Evolutionary conservation across 1,284 basidiomycete genomes (phyloP).

Genomic region (Somion occarium): DNA sequence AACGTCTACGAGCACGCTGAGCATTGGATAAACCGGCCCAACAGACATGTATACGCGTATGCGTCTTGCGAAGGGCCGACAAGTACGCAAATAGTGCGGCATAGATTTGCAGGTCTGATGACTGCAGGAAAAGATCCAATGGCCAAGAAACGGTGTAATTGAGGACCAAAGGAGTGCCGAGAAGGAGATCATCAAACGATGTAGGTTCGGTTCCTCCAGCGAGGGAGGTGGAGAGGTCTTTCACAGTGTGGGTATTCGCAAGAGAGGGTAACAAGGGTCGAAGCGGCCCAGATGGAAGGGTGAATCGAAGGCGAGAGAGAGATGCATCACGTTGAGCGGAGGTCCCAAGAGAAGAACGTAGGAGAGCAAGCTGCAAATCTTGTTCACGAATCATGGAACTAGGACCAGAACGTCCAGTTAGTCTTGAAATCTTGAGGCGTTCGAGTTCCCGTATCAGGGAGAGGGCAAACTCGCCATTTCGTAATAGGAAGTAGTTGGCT

Average conservation of each 20-base stretch:
- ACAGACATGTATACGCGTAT: slow-evolving; percentile 71
- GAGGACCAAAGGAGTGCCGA: slow-evolving; percentile 73
- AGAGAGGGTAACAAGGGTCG: slow-evolving; percentile 73
- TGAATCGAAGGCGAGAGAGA: slow-evolving; percentile 66
- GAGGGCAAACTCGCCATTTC: slow-evolving; percentile 83
- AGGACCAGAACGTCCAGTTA: slow-evolving; percentile 60
- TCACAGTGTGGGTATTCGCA: slow-evolving; percentile 25
- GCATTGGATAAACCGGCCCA: slow-evolving; percentile 83
- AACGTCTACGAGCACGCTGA: slow-evolving; percentile 74
- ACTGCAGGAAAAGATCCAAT: slow-evolving; percentile 83
- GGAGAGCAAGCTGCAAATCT: slow-evolving; percentile 77
- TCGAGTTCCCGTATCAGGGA: slow-evolving; percentile 81
- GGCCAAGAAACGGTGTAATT: slow-evolving; percentile 79
- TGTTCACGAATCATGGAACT: slow-evolving; percentile 81
- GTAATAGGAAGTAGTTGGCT: slow-evolving; percentile 81
- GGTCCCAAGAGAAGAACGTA: slow-evolving; percentile 81
- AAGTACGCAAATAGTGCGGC: slow-evolving; percentile 79
- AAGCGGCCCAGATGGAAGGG: slow-evolving; percentile 72
- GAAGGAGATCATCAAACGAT: slow-evolving; percentile 67
- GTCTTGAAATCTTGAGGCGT: slow-evolving; percentile 68
- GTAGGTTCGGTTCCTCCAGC: slow-evolving; percentile 34
- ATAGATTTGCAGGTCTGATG: slow-evolving; percentile 71
- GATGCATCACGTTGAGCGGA: slow-evolving; percentile 77
- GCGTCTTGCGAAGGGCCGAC: slow-evolving; percentile 78
- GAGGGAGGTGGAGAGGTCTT: slow-evolving; percentile 29